Conservation (phyloP, 208 protist genomes). For the Dictyostelium gargantuum region DNA sequence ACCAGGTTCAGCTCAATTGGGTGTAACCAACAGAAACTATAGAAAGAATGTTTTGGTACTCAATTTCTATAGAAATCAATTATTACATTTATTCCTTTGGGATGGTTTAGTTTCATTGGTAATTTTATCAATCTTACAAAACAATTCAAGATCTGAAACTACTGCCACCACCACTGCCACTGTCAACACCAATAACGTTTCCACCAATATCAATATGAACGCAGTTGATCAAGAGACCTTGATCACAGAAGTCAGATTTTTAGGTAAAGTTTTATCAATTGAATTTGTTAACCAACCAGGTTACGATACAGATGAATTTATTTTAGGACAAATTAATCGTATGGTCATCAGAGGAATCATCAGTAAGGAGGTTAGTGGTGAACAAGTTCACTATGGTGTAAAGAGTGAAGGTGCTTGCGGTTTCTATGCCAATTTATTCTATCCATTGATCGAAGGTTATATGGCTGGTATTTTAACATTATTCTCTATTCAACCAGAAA, state of each 20-base stretch:
- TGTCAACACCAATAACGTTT: neutral
- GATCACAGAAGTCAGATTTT: constrained; percentile 4
- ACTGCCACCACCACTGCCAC: neutral
- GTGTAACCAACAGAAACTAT: constrained; percentile 28
- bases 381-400: neutral
- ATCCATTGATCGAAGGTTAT: constrained; percentile 60
- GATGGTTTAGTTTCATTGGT: constrained; percentile 58
- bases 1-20: constrained; percentile 13
- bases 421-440: constrained; percentile 45
- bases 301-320: constrained; percentile 16
- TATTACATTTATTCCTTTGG: constrained; percentile 51
- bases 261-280: constrained; percentile 27
- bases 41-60: constrained; percentile 19
- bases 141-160: neutral
- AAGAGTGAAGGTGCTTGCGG: neutral
- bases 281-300: constrained; percentile 64
- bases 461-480: constrained; percentile 14
- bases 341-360: neutral
- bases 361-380: neutral
- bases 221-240: constrained; percentile 3
- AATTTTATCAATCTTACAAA: neutral
- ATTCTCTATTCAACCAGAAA: constrained; percentile 62
- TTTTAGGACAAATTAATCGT: neutral
- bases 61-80: constrained; percentile 57
- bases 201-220: neutral